Conservation (phyloP, 2,329 filamentous ascomycete genomes). For the Xylariales sp. region DNA sequence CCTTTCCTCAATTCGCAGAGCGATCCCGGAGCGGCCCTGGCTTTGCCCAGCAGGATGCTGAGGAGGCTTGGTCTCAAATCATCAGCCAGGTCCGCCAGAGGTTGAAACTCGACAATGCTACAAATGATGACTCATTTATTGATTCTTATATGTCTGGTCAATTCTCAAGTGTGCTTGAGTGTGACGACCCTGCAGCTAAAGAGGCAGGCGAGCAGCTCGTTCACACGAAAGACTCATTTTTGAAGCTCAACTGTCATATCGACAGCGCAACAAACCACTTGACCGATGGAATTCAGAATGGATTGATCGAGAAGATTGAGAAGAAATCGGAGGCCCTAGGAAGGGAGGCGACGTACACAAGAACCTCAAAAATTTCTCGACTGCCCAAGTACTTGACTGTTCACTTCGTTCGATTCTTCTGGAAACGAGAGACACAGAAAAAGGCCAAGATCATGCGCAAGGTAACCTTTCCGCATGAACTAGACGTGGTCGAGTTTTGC, state of each 20-base stretch:
- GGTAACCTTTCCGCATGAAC: conserved; percentile 89
- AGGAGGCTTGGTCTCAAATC: conserved; percentile 97
- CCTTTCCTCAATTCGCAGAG: conserved; percentile 92
- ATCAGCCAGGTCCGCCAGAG: conserved; percentile 77
- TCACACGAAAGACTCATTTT: conserved; percentile 68
- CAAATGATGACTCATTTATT: conserved; percentile 65
- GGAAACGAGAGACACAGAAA: conserved; percentile 92
- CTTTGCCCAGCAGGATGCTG: conserved; percentile 96
- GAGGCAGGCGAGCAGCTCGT: conserved; percentile 69
- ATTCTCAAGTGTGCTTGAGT: conserved; percentile 74
- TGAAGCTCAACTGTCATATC: conserved; percentile 96
- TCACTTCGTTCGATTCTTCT: conserved; percentile 97
- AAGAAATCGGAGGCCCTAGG: conserved; percentile 77
- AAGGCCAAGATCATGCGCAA: conserved; percentile 99
- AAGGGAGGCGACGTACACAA: conserved; percentile 80
- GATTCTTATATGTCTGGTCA: conserved; percentile 86
- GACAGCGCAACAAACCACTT: conserved; percentile 83
- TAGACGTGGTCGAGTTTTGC: conserved; percentile 93
- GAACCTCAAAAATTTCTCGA: conserved; percentile 83
- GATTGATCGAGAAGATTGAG: conserved; percentile 82
- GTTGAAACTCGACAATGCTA: conserved; percentile 58
- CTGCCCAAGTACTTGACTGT: conserved; percentile 94
- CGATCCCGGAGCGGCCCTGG: conserved; percentile 75
- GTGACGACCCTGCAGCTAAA: conserved; percentile 74
- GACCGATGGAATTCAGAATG: conserved; percentile 78